Conservation (phyloP, 2,329 filamentous ascomycete genomes). For the Colletotrichum tropicicola region DNA sequence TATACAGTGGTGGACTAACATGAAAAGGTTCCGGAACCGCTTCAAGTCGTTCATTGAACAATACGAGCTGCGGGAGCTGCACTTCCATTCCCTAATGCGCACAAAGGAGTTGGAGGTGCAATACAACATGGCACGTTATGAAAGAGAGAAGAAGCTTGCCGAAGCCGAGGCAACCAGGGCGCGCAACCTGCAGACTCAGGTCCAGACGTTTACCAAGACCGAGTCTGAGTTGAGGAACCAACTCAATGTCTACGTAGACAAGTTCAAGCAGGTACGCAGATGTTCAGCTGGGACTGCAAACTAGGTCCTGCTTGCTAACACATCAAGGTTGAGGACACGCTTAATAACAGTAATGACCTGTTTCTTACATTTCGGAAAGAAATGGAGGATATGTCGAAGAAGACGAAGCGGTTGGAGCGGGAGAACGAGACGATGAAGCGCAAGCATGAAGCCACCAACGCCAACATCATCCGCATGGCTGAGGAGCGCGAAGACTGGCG, state of each 20-base stretch:
- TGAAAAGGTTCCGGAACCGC: slow-evolving; percentile 78
- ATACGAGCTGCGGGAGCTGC: slow-evolving; percentile 93
- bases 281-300: neutral
- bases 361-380: slow-evolving; percentile 98
- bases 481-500: slow-evolving; percentile 89
- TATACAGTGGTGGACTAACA: slow-evolving; percentile 36
- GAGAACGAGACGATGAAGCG: slow-evolving; percentile 92
- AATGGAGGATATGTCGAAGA: slow-evolving; percentile 99
- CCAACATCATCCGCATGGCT: slow-evolving; percentile 97
- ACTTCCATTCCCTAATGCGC: slow-evolving; percentile 91
- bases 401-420: slow-evolving; percentile 95
- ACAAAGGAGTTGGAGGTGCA: slow-evolving; percentile 97
- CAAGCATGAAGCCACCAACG: slow-evolving; percentile 92
- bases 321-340: slow-evolving; percentile 90
- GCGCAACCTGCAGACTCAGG: slow-evolving; percentile 87
- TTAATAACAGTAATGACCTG: slow-evolving; percentile 97
- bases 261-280: slow-evolving; percentile 92
- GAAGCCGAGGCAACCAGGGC: slow-evolving; percentile 84
- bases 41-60: slow-evolving; percentile 97
- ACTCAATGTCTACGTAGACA: slow-evolving; percentile 98
- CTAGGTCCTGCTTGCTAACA: slow-evolving; percentile 34
- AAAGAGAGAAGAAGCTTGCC: slow-evolving; percentile 88
- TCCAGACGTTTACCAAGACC: slow-evolving; percentile 95
- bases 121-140: slow-evolving; percentile 86
- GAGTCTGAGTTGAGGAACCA: slow-evolving; percentile 94